These are phyloP conservation scores for Pseudogymnoascus sp. DNA, from an alignment of 2,329 filamentous ascomycete species.

Conservation along the genomic window DNA sequence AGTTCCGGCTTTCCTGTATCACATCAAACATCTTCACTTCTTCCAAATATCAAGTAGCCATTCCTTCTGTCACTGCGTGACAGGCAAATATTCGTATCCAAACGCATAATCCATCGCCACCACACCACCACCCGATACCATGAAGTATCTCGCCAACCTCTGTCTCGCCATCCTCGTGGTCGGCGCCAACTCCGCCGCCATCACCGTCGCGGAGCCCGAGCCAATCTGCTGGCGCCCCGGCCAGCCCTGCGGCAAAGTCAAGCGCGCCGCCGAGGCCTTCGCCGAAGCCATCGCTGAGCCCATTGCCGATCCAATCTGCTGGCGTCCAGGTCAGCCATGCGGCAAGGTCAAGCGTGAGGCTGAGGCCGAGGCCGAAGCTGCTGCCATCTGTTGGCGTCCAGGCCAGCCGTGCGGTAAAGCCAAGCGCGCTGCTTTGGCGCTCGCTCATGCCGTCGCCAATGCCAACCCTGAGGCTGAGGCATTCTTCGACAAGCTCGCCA, in stretches of 20 bases:
- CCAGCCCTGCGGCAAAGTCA: conserved; percentile 24
- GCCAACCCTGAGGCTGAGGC: conserved; percentile 12
- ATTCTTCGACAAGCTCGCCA: conserved; percentile 4
- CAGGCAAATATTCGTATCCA: conserved; percentile 14
- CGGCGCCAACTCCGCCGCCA: conserved; percentile 27
- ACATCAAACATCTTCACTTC: background rate
- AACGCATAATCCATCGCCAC: conserved; percentile 12
- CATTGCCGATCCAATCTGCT: conserved; percentile 27
- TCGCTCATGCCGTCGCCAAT: conserved; percentile 25
- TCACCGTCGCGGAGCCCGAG: conserved; percentile 17
- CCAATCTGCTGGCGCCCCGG: conserved; percentile 22
- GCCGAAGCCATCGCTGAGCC: conserved; percentile 22
- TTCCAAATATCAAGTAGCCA: background rate
- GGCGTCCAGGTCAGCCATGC: conserved; percentile 34
- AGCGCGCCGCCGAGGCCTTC: conserved; percentile 28
- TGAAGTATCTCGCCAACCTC: conserved; percentile 40
- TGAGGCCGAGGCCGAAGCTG: background rate
- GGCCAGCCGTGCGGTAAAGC: conserved; percentile 37
- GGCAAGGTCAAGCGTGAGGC: conserved; percentile 32
- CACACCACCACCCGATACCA: conserved; percentile 25
- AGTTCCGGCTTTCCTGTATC: background rate
- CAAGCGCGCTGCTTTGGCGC: conserved; percentile 33
- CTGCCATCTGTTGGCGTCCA: conserved; percentile 29
- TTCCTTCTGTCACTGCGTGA: conserved; percentile 13
- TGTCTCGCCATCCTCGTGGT: conserved; percentile 33